Percentiles rank a stretch among this genome's conserved stretches.
These are phyloP conservation scores for Tetrapisispora namnaoensis DNA, from an alignment of 805 yeast genomes.

Conservation along the genomic window DNA sequence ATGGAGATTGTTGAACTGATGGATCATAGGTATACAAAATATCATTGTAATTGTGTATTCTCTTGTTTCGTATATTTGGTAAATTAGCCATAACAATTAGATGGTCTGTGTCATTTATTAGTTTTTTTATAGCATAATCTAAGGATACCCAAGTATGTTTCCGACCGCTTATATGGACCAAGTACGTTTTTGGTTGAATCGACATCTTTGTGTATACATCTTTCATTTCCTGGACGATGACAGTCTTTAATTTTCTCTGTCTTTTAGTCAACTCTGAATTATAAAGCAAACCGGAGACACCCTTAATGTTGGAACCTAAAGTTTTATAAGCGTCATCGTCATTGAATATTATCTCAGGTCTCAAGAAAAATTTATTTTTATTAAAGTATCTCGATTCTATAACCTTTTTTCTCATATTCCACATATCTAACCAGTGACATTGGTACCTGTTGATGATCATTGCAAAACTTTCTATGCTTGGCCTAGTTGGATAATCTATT, in stretches of 20 bases:
- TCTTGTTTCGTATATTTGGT: constrained; percentile 12
- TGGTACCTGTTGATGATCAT: constrained; percentile 22
- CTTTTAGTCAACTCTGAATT: constrained; percentile 19
- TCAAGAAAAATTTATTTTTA: constrained; percentile 12
- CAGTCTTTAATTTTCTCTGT: constrained; percentile 15
- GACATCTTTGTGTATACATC: constrained; percentile 7
- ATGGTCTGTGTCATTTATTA: constrained; percentile 57
- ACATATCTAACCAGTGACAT: constrained; percentile 14
- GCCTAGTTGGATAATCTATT: constrained; percentile 29
- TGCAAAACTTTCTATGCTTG: constrained; percentile 24
- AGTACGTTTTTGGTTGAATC: constrained; percentile 36
- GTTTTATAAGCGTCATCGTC: background rate
- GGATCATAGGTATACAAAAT: background rate
- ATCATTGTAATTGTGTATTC: background rate
- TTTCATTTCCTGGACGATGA: constrained; percentile 17
- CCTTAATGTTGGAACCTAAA: constrained; percentile 1
- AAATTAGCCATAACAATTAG: constrained; percentile 46
- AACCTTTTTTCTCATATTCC: constrained; percentile 13
- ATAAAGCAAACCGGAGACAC: constrained; percentile 11
- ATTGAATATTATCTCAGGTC: constrained; percentile 12
- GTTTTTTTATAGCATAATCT: constrained; percentile 52
- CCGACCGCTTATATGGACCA: constrained; percentile 62
- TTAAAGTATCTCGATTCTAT: constrained; percentile 14
- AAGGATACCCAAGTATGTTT: constrained; percentile 75
- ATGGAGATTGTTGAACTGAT: background rate